Base-by-base conservation (phyloP, 2,329 filamentous ascomycete genomes). In the Delphinella strobiligena region DNA sequence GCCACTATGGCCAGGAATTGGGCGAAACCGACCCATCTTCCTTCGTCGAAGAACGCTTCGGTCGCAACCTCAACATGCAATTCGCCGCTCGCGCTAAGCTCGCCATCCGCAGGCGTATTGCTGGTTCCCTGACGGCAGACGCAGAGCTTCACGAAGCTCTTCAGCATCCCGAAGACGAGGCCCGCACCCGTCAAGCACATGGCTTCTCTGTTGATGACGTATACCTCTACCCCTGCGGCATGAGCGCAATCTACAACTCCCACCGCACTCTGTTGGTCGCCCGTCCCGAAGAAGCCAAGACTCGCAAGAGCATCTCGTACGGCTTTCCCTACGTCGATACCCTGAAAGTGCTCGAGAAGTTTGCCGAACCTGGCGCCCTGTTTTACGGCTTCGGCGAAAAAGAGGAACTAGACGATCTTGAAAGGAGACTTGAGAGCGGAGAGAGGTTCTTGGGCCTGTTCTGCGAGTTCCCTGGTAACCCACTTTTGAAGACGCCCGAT, bases 271-370 rank as follows among this genome's bases (percentile, higher is more conserved):
- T 95, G 37, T 65, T 89, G 46, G 65, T 68, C 37, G 70, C 75
- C 1, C 74, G 79, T 29, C 77, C 78, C 3, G 22, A 27, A 7
- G 64, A 69, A 5, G 55, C 74, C 44, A 82, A 84, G 60, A 27
- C 22, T 27, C 22, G 7, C 7, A 7, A 27, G 12, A 93, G 86
- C 58, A 78, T 98, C 54, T 88, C 82, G 53, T 95, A 86, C 54
- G 91, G 91, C n/a, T 98, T 98, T 51, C 87, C 91, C 0, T 98
- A 98, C 51, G 85, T 95, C 38, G 91, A 98, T 60, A 95, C 91
- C 0, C 71, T 96, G 40, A 98, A 98, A 59, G 85, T 95, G 36
- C 67, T 96, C 4, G 71, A 96, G 57, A 98, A 96, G 59, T 96
- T 93, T 59, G n/a, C n/a, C 22, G 91, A 89, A 0, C 82, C 87